Evolutionary conservation across 306 rosid genomes (phyloP).

Genomic region (Sicyos edulis): DNA sequence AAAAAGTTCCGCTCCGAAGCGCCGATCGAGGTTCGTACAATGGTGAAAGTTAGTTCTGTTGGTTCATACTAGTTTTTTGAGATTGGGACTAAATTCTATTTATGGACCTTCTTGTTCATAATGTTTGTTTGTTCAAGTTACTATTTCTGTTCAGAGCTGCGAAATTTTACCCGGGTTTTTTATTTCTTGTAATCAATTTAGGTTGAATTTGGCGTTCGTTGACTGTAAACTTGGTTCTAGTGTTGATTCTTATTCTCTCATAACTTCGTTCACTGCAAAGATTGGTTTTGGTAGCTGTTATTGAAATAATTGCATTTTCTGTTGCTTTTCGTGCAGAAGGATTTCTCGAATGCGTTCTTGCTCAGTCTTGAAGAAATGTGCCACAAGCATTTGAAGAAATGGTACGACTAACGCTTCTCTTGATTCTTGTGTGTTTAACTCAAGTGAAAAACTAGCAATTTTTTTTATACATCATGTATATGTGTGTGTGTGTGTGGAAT

Average conservation of each 20-base stretch:
- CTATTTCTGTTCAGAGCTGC: no score
- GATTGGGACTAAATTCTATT: no score
- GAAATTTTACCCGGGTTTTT: not conserved
- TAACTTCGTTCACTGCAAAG: no score
- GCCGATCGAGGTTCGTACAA: slow-evolving; percentile 37
- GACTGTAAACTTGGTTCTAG: no score
- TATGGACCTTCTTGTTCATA: no score
- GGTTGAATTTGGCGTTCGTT: no score
- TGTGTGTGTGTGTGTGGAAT: not conserved
- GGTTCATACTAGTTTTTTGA: no score
- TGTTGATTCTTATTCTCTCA: no score
- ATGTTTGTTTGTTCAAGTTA: no score
- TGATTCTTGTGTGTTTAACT: slow-evolving; percentile 5
- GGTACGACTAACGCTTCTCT: slow-evolving; percentile 33
- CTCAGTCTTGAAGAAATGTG: slow-evolving; percentile 46
- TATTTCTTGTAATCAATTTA: not conserved
- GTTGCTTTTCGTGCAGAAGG: slow-evolving; percentile 31
- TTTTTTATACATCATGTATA: not conserved
- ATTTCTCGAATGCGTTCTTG: slow-evolving; percentile 21
- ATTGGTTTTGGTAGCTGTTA: not conserved
- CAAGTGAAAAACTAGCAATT: not conserved
- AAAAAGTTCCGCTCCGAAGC: slow-evolving; percentile 69
- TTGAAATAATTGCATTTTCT: not conserved
- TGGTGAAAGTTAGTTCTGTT: no score
- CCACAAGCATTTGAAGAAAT: slow-evolving; percentile 40